Evolutionary conservation across 352 stramenopile species (phyloP).

Genomic region (Globisporangium megalacanthum): DNA sequence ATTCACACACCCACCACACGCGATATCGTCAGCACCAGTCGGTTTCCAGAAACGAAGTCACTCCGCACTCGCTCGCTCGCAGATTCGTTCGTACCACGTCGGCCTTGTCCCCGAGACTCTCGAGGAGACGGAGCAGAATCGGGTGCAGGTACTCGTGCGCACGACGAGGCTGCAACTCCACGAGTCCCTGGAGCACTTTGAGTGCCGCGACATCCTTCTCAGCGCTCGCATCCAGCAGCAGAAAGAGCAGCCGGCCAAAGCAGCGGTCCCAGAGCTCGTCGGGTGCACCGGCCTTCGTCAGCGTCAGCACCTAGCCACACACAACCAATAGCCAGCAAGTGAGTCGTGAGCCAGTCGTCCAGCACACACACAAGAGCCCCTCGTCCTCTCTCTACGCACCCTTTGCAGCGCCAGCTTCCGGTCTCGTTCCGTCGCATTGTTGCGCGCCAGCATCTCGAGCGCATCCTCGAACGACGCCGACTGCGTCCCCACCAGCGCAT

Average conservation of each 20-base stretch:
- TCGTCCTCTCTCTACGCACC: conserved; percentile 19
- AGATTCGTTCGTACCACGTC: conserved; percentile 29
- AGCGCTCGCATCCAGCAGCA: conserved; percentile 37
- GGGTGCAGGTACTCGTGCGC: conserved; percentile 48
- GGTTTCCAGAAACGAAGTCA: not conserved
- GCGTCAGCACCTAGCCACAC: conserved; percentile 21
- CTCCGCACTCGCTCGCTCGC: not conserved
- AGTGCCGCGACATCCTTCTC: conserved; percentile 44
- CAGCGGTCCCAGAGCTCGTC: conserved; percentile 32
- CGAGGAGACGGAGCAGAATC: conserved; percentile 53
- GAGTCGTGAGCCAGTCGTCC: not conserved
- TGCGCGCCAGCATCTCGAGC: conserved; percentile 33
- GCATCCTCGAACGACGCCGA: conserved; percentile 32
- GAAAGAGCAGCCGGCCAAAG: conserved; percentile 35
- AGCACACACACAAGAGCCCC: not conserved
- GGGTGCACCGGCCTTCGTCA: conserved; percentile 19
- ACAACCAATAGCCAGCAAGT: conserved; percentile 1
- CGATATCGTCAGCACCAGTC: not conserved
- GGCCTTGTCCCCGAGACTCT: conserved; percentile 30
- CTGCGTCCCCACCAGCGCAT: not conserved
- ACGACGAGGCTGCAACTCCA: conserved; percentile 32
- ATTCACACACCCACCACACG: not conserved
- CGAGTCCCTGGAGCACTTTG: conserved; percentile 45
- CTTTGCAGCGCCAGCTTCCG: conserved; percentile 38
- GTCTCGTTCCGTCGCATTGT: conserved; percentile 38